Conservation (phyloP, 2,329 filamentous ascomycete genomes). For the Dothiorella sarmentorum region DNA sequence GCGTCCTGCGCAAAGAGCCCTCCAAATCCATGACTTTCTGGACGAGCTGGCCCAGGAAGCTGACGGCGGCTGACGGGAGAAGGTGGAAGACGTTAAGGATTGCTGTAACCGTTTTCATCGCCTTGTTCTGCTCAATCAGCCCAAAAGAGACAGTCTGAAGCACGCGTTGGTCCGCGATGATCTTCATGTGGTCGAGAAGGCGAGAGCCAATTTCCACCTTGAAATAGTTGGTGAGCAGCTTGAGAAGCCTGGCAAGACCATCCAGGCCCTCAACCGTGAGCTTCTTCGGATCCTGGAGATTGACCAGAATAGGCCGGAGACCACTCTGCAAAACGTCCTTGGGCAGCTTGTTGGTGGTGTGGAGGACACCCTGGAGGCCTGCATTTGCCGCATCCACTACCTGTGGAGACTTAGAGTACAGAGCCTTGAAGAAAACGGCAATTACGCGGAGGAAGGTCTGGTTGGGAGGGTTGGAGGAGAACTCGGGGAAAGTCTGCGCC, state of each 20-base stretch:
- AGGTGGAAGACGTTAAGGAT: constrained; percentile 97
- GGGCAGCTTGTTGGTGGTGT: constrained; percentile 84
- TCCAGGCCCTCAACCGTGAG: constrained; percentile 86
- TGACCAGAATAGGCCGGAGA: constrained; percentile 90
- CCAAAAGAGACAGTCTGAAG: constrained; percentile 92
- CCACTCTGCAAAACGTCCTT: constrained; percentile 95
- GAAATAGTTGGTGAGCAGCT: constrained; percentile 95
- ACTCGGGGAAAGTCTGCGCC: constrained; percentile 90
- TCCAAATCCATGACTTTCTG: constrained; percentile 89
- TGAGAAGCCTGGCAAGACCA: constrained; percentile 82
- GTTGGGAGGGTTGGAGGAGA: constrained; percentile 70
- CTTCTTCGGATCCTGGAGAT: constrained; percentile 88
- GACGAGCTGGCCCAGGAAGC: constrained; percentile 86
- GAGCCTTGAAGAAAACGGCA: constrained; percentile 93
- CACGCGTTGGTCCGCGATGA: constrained; percentile 74
- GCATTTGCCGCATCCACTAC: constrained; percentile 93
- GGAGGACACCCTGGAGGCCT: constrained; percentile 81
- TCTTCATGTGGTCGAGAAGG: constrained; percentile 89
- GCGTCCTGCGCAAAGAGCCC: constrained; percentile 76
- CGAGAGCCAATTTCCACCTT: constrained; percentile 96
- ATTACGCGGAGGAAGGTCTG: constrained; percentile 66
- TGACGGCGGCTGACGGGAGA: constrained; percentile 83
- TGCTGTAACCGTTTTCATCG: constrained; percentile 92
- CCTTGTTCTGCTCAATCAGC: constrained; percentile 84
- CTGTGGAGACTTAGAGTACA: constrained; percentile 88